Base-by-base conservation (phyloP, 2,329 filamentous ascomycete species). In the Colletotrichum simmondsii region DNA sequence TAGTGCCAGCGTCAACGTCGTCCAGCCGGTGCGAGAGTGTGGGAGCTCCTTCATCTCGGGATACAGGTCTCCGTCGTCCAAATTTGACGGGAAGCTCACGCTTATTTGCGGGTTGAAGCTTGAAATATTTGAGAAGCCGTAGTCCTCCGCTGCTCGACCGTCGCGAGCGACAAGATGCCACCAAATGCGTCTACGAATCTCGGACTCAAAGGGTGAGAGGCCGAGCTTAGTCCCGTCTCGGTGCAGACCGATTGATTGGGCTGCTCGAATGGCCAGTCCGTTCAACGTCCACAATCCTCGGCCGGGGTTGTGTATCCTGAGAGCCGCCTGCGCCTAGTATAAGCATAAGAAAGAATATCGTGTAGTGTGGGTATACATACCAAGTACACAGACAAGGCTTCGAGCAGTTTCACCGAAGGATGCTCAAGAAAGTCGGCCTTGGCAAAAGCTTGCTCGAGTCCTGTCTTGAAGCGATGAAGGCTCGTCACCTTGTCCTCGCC, bases 131-230 rank as follows among this genome's bases (percentile, higher is more conserved):
- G 77, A 73, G 11, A 83, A 75, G 0, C 90, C 90, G 73, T 91
- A 88, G 69, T 91, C 89, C 74, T 92, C 90, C 2, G 87, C 87
- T 1, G 87, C 85, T 60, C 88, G 81, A 3, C 84, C 83, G 68
- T 91, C 89, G 0, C 88, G 81, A 1, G 85, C 84, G 53, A 87
- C 85, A 0, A 91, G 86, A 77, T 87, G 83, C 87, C 87, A 91
- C 85, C 87, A 87, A 5, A 90, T 80, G 56, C 89, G 82, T 52
- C 89, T 86, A 6, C 88, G 83, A 80, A 90, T 85, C 77, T 91
- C 87, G 0, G 84, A 84, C 62, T 91, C 87, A 59, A 85, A 89
- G 54, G 76, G 81, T 54, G 65, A 65, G 7, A 83, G 53, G 68
- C 77, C 75, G 1, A 81, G 74, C 10, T 81, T 77, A 1, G 77